Base-by-base conservation (phyloP, 2,329 filamentous ascomycete genomes). In the Penicillium sp. region DNA sequence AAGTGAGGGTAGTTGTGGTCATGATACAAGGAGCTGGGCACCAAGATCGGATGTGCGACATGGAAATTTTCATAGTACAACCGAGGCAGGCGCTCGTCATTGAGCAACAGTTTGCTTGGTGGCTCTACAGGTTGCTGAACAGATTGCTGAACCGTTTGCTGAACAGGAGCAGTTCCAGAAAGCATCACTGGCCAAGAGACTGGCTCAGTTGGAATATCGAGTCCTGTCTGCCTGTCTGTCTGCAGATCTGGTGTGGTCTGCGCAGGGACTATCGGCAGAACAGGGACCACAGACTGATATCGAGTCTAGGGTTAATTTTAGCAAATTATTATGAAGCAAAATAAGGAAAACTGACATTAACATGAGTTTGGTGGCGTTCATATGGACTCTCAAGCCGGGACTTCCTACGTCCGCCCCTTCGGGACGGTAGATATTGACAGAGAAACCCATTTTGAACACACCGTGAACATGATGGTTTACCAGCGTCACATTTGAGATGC, bases 401-500 rank as follows among this genome's bases (percentile, higher is more conserved):
- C 62, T 73, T 74, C 50, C 72, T 75, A 63, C 77, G 78, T 25
- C 81, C 77, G 5, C 83, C 83, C 9, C 88, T 83, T 36, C 88
- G 84, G n/a, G 87, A 90, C 42, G 86, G 83, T 50, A 90, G 80
- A 70, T 89, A 91, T 64, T 84, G 73, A 68, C 88, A 91, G 47
- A 84, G 78, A 16, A 80, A 75, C 48, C 80, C 80, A 55, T 81
- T 80, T 40, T 77, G 73, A 26, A 75, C 72, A 71, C 88, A 91
- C 47, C 88, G 83, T 35, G 82, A 80, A 72, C 88, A 91, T 10
- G 70, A 63, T 10, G 88, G 88, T 35, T 74, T 84, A 37, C 78
- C 73, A 16, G 86, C 88, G 66, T 91, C 86, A 69, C 88, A 91
- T 71, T 90, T 91, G 41, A 91, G 78, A 72, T 91, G 88, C 64